These are phyloP conservation scores for Chrysoporthe puriensis DNA, from an alignment of 2,329 filamentous ascomycete species.

Conservation along the genomic window DNA sequence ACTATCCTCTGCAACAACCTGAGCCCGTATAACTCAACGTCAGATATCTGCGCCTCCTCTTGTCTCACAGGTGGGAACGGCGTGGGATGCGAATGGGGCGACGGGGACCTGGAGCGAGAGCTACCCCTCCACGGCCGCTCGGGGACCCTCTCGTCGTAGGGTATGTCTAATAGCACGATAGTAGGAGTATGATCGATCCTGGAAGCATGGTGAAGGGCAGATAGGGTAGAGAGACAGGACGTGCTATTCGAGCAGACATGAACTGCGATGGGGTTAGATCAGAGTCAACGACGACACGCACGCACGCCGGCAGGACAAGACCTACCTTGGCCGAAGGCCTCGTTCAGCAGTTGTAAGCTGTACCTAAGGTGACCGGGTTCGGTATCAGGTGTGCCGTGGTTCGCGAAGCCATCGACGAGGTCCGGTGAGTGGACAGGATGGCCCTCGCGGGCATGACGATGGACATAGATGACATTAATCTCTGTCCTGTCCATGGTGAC, in stretches of 20 bases:
- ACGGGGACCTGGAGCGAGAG: slow-evolving; percentile 46
- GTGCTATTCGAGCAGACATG: slow-evolving; percentile 58
- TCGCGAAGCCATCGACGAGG: slow-evolving; percentile 30
- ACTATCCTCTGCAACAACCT: slow-evolving; percentile 59
- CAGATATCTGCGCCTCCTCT: slow-evolving; percentile 40
- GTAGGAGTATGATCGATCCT: slow-evolving; percentile 59
- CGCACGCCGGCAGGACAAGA: slow-evolving; percentile 20
- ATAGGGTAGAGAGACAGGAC: slow-evolving; percentile 57
- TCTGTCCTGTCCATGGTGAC: slow-evolving; percentile 58
- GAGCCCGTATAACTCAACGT: slow-evolving; percentile 59
- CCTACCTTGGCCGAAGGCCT: slow-evolving; percentile 60
- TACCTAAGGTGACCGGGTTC: slow-evolving; percentile 47
- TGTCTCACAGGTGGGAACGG: slow-evolving; percentile 19
- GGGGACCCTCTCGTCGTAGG: slow-evolving; percentile 52
- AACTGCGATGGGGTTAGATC: slow-evolving; percentile 42
- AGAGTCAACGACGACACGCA: slow-evolving; percentile 14
- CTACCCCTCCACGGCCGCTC: slow-evolving; percentile 34
- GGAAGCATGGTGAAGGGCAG: slow-evolving; percentile 56
- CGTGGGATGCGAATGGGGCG: slow-evolving; percentile 46
- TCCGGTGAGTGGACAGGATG: slow-evolving; percentile 35
- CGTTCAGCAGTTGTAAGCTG: slow-evolving; percentile 54
- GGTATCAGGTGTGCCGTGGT: slow-evolving; percentile 36
- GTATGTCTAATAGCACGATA: slow-evolving; percentile 60
- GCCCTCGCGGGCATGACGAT: slow-evolving; percentile 55
- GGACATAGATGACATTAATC: slow-evolving; percentile 65